phyloP scores from a whole-genome alignment of 768 basidiomycete species.

The Tylopilus subfusipes region DNA sequence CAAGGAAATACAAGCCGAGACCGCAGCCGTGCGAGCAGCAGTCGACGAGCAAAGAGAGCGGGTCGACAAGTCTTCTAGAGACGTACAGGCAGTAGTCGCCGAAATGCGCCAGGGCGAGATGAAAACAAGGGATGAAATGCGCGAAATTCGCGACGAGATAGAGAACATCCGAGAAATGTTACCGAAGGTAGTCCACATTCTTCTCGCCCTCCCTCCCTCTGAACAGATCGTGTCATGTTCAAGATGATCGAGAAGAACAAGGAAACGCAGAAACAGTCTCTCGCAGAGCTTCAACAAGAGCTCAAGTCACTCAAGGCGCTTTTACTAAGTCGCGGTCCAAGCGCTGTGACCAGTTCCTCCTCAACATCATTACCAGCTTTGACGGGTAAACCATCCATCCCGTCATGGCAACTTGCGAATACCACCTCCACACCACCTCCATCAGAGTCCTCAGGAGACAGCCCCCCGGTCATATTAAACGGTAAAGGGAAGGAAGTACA shows the following conservation, averaged over 20 bases:
- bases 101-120: conserved; percentile 78
- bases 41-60: conserved; percentile 74
- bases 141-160: conserved; percentile 88
- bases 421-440: conserved; percentile 23
- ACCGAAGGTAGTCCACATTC: conserved; percentile 64
- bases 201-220: not conserved
- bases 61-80: conserved; percentile 66
- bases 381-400: conserved; percentile 69
- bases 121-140: conserved; percentile 82
- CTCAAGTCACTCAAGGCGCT: conserved; percentile 92
- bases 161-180: conserved; percentile 88
- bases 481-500: conserved; percentile 63
- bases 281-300: conserved; percentile 88
- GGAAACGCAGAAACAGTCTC: conserved; percentile 75
- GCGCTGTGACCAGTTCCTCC: conserved; percentile 43
- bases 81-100: conserved; percentile 67
- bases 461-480: conserved; percentile 25
- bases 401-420: conserved; percentile 83
- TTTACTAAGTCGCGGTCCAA: conserved; percentile 67
- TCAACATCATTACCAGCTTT: conserved; percentile 49
- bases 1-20: conserved; percentile 76
- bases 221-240: not conserved
- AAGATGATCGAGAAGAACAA: conserved; percentile 96
- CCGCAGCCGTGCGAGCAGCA: conserved; percentile 63
- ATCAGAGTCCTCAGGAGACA: conserved; percentile 11